A percentile compares a stretch with the other conserved stretches of the same genome.
phyloP scores from a whole-genome alignment of 805 yeast genomes.

The Ogataea zsoltii region DNA sequence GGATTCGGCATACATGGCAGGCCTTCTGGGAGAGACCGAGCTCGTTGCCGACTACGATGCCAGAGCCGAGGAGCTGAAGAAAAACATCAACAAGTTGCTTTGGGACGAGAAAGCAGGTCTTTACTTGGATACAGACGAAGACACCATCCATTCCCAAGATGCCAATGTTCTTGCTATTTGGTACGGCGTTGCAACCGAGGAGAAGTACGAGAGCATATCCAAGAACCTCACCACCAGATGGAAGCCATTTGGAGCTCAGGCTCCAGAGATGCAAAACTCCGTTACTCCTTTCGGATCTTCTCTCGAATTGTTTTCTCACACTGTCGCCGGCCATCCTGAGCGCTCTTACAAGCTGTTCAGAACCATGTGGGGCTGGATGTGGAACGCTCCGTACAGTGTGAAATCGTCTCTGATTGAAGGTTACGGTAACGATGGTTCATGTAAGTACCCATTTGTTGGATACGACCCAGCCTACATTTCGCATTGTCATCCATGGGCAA shows the following conservation, averaged over 20 bases:
- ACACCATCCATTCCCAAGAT: slow-evolving; percentile 3
- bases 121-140: slow-evolving; percentile 2
- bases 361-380: slow-evolving; percentile 7
- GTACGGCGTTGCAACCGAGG: slow-evolving; percentile 3
- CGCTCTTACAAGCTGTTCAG: slow-evolving; percentile 1
- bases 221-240: slow-evolving; percentile 4
- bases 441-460: slow-evolving; percentile 4
- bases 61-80: slow-evolving; percentile 1
- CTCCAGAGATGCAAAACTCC: slow-evolving; percentile 5
- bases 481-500: slow-evolving; percentile 5
- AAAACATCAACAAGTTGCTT: neutral
- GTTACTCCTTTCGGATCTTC: slow-evolving; percentile 5
- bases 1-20: slow-evolving; percentile 1
- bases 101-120: slow-evolving; percentile 4
- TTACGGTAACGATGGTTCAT: slow-evolving; percentile 4
- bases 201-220: slow-evolving; percentile 1
- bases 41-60: neutral
- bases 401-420: slow-evolving; percentile 5
- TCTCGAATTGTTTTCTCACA: slow-evolving; percentile 1
- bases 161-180: slow-evolving; percentile 4
- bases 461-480: slow-evolving; percentile 6
- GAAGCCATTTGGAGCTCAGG: slow-evolving; percentile 1
- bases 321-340: slow-evolving; percentile 3
- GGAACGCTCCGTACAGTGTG: slow-evolving; percentile 6
- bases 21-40: neutral